phyloP scores from a whole-genome alignment of 2,329 filamentous ascomycete genomes.

The Curvularia verruculosa region DNA sequence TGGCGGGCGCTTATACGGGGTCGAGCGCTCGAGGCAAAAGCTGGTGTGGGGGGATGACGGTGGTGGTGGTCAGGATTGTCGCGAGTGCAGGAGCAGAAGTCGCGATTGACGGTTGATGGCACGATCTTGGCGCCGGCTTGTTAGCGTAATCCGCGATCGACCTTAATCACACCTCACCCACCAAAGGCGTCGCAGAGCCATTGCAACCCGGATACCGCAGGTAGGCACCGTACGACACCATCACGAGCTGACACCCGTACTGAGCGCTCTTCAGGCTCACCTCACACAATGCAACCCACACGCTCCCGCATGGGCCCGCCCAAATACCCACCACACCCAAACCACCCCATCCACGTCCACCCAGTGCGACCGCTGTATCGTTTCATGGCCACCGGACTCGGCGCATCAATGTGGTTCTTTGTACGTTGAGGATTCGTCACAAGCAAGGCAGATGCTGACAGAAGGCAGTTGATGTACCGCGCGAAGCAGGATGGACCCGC shows the following conservation, averaged over 20 bases:
- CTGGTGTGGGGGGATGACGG: conserved; percentile 27
- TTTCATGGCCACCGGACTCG: conserved; percentile 82
- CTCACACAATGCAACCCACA: conserved; percentile 36
- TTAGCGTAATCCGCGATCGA: conserved; percentile 26
- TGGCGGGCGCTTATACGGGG: conserved; percentile 32
- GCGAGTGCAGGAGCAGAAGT: conserved; percentile 25
- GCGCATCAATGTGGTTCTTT: conserved; percentile 99
- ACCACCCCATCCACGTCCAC: conserved; percentile 64
- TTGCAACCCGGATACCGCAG: conserved; percentile 37
- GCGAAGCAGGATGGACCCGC: conserved; percentile 95
- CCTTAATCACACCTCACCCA: conserved; percentile 34
- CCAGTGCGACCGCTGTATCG: conserved; percentile 75
- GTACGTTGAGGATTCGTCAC: conserved; percentile 61
- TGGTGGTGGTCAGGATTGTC: conserved; percentile 10
- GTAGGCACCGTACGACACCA: conserved; percentile 20
- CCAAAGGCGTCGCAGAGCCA: conserved; percentile 34
- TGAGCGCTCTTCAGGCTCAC: conserved; percentile 29
- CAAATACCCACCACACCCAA: conserved; percentile 49
- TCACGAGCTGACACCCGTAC: background rate
- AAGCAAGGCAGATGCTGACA: conserved; percentile 26
- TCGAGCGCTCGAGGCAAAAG: conserved; percentile 14
- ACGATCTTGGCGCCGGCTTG: conserved; percentile 24
- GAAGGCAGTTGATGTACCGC: conserved; percentile 85
- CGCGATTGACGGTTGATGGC: conserved; percentile 26
- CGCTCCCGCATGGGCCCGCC: conserved; percentile 44